These are phyloP conservation scores for Lecanoromycetidae sp. DNA, from an alignment of 2,329 filamentous ascomycete genomes.

Conservation along the genomic window DNA sequence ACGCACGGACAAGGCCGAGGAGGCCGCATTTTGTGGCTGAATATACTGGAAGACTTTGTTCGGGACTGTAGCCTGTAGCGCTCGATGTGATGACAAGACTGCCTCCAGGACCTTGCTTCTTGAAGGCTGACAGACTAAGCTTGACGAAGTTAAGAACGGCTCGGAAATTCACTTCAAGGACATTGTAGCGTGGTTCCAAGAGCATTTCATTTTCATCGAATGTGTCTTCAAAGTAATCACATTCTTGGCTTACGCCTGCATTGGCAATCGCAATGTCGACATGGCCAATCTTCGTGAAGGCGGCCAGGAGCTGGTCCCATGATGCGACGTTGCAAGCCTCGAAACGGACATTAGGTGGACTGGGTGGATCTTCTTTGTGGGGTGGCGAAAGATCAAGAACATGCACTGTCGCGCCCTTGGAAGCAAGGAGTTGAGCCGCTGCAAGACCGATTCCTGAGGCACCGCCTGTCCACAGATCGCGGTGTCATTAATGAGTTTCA, in stretches of 20 bases:
- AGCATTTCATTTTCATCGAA: constrained; percentile 24
- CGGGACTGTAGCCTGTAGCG: constrained; percentile 28
- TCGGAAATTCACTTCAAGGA: constrained; percentile 28
- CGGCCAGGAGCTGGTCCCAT: constrained; percentile 21
- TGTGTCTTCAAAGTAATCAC: constrained; percentile 25
- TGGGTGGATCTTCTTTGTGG: constrained; percentile 7
- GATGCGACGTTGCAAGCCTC: constrained; percentile 22
- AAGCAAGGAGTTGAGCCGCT: constrained; percentile 29
- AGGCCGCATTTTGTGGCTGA: constrained; percentile 16
- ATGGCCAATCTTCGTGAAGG: constrained; percentile 23
- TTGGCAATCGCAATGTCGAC: constrained; percentile 40
- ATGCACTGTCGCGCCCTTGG: constrained; percentile 30
- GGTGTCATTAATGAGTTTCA: too few relatives aligned
- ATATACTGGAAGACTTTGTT: constrained; percentile 29
- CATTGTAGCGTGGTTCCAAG: constrained; percentile 21
- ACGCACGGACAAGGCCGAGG: background rate
- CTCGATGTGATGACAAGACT: constrained; percentile 31
- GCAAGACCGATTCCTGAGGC: constrained; percentile 33
- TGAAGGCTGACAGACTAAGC: constrained; percentile 21
- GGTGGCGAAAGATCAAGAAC: constrained; percentile 29
- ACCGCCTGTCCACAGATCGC: too few relatives aligned
- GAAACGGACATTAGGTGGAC: constrained; percentile 18
- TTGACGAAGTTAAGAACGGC: constrained; percentile 26
- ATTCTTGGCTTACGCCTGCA: constrained; percentile 28
- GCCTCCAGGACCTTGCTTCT: constrained; percentile 15